Base-by-base conservation (phyloP, 805 yeast genomes). In the Pachysolen tannophilus region DNA sequence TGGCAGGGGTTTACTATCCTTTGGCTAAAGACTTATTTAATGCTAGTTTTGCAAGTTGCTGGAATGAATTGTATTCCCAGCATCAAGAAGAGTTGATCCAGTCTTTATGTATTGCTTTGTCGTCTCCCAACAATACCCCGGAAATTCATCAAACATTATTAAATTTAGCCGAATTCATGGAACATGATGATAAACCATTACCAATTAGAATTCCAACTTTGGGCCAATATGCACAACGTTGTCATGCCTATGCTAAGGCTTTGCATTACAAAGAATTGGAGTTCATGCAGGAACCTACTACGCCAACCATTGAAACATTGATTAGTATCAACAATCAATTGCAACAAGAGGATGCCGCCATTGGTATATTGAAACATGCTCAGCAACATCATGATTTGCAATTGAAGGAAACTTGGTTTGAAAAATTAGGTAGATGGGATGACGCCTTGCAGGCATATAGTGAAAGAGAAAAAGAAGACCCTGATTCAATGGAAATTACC, bases 201-300 rank as follows among this genome's bases (percentile, higher is more conserved):
- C 97, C 97, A 0, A 82, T 92, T 28, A 81, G 94, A 23, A 83
- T 84, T n/a, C 75, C 88, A 4, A 83, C 94, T 0, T 63, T 92
- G 40, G 95, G 97, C 3, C 86, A 80, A 46, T 90, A 87, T 52
- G 96, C 97, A 3, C 94, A 85, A 51, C 69, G 92, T 42, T 85
- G 96, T 44, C 98, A 94, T 58, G 97, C 97, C 2, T 94, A 85
- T 59, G 98, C 98, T 3, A 92, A 94, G 51, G 96, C 97, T 0
- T 64, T 92, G 39, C 97, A 94, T 53, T 92, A 92, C 57, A 88
- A 90, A 56, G 99, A 92, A 53, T 64, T 87, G 11, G 98, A 92
- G 48, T 92, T 90, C 49, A 83, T 87, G 48, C 90, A 86, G 46
- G 96, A 88, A 46, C 95, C 97, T 2, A 75, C 88, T 1, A 80